A percentile compares a stretch with the other conserved stretches of the same genome.
Evolutionary conservation across 805 yeast genomes (phyloP).

Genomic region (Spathaspora boniae): DNA sequence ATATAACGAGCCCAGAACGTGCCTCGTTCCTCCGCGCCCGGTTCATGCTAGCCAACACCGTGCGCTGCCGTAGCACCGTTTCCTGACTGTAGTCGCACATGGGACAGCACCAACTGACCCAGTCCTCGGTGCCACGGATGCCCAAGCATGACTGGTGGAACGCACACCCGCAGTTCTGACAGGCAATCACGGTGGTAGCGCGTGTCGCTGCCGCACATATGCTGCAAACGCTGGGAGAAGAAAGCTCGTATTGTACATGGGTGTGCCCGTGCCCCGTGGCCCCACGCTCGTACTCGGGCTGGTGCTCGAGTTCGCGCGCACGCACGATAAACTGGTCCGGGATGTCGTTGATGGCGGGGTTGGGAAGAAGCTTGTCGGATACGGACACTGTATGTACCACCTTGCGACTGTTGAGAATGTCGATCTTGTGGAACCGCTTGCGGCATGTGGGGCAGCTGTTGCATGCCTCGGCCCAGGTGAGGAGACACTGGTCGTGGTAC

Average conservation of each 20-base stretch:
- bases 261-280: too few species aligned
- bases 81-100: constrained; percentile 46
- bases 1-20: constrained; percentile 20
- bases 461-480: constrained; percentile 54
- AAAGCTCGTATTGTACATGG: constrained; percentile 1
- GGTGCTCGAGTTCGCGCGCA: too few species aligned
- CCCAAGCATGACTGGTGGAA: constrained; percentile 9
- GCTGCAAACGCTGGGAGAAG: constrained; percentile 11
- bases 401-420: constrained; percentile 17
- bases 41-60: constrained; percentile 1
- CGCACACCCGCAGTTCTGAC: constrained; percentile 6
- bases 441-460: constrained; percentile 65
- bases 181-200: constrained; percentile 1
- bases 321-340: constrained; percentile 36
- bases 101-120: constrained; percentile 46
- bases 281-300: constrained; percentile 2
- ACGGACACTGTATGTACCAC: constrained; percentile 13
- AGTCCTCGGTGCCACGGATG: constrained; percentile 6
- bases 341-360: constrained; percentile 35
- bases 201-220: constrained; percentile 6
- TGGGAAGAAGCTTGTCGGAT: constrained; percentile 29
- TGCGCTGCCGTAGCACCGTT: constrained; percentile 5
- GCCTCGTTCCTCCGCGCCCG: neutral
- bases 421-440: constrained; percentile 37
- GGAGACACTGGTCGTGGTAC: constrained; percentile 57